A percentile compares a stretch with the other conserved stretches of the same genome.
Evolutionary conservation across 768 basidiomycete species (phyloP).

Genomic region (Mycena galopus): DNA sequence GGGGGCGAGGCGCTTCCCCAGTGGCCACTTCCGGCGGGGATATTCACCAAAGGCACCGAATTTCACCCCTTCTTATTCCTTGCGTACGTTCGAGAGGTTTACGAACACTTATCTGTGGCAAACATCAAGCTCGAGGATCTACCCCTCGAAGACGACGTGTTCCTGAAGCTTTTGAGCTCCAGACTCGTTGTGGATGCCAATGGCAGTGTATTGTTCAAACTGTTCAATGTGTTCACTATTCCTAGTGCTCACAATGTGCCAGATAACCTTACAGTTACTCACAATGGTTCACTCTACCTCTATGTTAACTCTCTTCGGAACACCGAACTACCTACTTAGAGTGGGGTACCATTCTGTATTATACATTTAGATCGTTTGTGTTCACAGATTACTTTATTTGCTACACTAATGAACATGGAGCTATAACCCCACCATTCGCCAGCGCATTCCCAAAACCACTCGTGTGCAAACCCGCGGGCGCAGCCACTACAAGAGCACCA

Average conservation of each 20-base stretch:
- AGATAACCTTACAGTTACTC: neutral
- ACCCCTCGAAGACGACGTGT: slow-evolving; percentile 8
- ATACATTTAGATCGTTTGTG: no score
- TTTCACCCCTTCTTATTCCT: slow-evolving; percentile 14
- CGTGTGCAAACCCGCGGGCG: no score
- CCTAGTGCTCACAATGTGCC: neutral
- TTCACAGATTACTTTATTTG: no score
- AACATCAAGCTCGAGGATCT: neutral
- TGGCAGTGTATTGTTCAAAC: slow-evolving; percentile 8
- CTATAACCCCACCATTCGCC: no score
- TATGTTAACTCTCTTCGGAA: slow-evolving; percentile 11
- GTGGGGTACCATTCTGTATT: no score
- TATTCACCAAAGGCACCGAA: slow-evolving; percentile 6
- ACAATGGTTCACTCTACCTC: neutral
- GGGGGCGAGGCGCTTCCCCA: neutral
- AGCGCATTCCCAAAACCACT: no score
- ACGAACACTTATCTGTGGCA: slow-evolving; percentile 2
- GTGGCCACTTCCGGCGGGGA: slow-evolving; percentile 15
- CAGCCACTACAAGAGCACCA: no score
- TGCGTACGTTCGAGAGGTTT: neutral
- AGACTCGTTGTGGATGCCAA: neutral
- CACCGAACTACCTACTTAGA: no score
- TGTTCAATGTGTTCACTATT: neutral
- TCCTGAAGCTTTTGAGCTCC: no score
- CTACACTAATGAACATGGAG: no score